Base-by-base conservation (phyloP, 306 rosid genomes). In the Acmispon strigosus region DNA sequence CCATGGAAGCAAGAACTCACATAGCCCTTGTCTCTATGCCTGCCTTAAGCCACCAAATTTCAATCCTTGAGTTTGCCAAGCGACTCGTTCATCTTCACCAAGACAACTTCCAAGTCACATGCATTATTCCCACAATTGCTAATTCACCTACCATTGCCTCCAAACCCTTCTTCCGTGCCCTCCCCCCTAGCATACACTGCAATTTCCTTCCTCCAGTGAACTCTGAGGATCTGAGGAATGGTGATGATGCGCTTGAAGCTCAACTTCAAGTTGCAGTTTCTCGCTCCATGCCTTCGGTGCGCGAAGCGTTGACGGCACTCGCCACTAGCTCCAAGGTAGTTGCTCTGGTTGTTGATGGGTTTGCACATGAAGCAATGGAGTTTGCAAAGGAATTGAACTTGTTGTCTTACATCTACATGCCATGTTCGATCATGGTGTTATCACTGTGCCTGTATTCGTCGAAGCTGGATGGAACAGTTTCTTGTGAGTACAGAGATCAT, bases 61-160 rank as follows among this genome's bases (percentile, higher is more conserved):
- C 81, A 3, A 70, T 80, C n/a, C 84, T 81, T 0, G 76, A 72
- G 44, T 81, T 81, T 13, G 78, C 85, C 3, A 81, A 81, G 20
- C 29, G 70, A 10, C 72, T 81, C 11, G 8, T 77, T 18, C 44
- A 54, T 29, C 80, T 73, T 10, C 60, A 77, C 18, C 24, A 54
- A 8, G 12, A 51, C 20, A 32, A 13, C 14, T 74, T 82, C 56
- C 50, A 68, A 3, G 24, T 78, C 57, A 82, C 86, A 19, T 82
- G 80, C 69, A 55, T 82, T 62, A 74, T 82, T 44, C 83, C 86
- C 50, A 68, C 77, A 13, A 15, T 82, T 13, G 24, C 14, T 6
- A 13, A 79, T 2, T 15, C 83, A 54, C 14, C 72, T 0, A 32
- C 47, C 0, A 1, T 34, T 1, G 2, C 62, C 17, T 48, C 75